Percentiles rank a stretch among this genome's conserved stretches.
phyloP scores from a whole-genome alignment of 306 rosid species.

The Glycine soja region DNA sequence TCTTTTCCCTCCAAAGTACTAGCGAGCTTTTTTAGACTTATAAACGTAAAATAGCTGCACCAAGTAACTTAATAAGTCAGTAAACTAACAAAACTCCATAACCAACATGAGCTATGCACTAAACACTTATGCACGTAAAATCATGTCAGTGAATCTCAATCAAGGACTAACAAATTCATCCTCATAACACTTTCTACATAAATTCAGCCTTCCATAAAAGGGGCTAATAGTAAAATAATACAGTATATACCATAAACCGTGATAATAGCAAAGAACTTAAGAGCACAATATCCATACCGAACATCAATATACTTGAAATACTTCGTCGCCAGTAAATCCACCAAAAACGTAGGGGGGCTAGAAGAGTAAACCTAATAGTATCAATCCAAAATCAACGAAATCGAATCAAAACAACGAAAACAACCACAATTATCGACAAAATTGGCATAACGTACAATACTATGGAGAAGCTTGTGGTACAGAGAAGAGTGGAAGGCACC shows the following conservation, averaged over 20 bases:
- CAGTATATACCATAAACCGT: background rate
- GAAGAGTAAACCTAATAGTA: conserved; percentile 61
- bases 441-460: conserved; percentile 62
- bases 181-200: too few species aligned
- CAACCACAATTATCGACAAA: background rate
- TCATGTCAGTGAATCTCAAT: background rate
- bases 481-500: conserved; percentile 82
- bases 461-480: conserved; percentile 68
- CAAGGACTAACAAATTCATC: background rate
- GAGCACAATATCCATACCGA: conserved; percentile 63
- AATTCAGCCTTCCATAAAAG: background rate
- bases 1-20: conserved; percentile 63
- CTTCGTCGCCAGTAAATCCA: conserved; percentile 73
- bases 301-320: conserved; percentile 81
- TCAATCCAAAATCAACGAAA: conserved; percentile 4
- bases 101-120: background rate
- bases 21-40: conserved; percentile 71
- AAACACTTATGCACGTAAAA: background rate
- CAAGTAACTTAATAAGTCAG: conserved; percentile 42
- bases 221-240: conserved; percentile 3
- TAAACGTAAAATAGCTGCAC: conserved; percentile 84
- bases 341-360: conserved; percentile 39
- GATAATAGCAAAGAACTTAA: too few species aligned
- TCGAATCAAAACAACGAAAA: background rate
- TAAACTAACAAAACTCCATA: conserved; percentile 26